Percentiles rank a stretch among this genome's conserved stretches.
Evolutionary conservation across 2,329 filamentous ascomycete species (phyloP).

Genomic region (Akanthomyces dipterigenus): DNA sequence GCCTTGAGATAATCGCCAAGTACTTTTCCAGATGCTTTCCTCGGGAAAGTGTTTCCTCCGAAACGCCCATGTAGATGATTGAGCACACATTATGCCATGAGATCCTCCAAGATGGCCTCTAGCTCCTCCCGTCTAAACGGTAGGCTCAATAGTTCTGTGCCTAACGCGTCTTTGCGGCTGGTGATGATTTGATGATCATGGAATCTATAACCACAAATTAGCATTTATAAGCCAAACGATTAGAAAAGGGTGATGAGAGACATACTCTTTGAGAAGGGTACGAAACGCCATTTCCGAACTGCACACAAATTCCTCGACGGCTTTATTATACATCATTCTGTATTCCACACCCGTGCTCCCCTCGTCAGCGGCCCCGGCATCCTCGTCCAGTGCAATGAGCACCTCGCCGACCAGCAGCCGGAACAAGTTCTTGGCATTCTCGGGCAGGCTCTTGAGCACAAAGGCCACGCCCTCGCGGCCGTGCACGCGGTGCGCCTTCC

Average conservation of each 20-base stretch:
- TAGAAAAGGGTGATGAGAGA: constrained; percentile 11
- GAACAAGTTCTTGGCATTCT: constrained; percentile 87
- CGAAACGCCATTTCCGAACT: constrained; percentile 94
- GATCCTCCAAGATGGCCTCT: constrained; percentile 79
- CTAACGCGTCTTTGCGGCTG: constrained; percentile 75
- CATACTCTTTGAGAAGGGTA: constrained; percentile 84
- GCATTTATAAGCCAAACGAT: neutral
- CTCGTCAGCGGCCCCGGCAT: constrained; percentile 41
- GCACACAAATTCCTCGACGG: constrained; percentile 93
- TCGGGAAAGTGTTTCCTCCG: neutral
- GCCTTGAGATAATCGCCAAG: neutral
- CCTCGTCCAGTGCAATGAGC: constrained; percentile 61
- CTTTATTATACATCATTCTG: constrained; percentile 85
- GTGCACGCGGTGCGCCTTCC: constrained; percentile 70
- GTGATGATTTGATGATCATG: constrained; percentile 98
- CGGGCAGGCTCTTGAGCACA: constrained; percentile 81
- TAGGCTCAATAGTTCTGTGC: constrained; percentile 77
- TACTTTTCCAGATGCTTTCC: neutral
- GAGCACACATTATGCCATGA: constrained; percentile 23
- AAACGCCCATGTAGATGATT: neutral
- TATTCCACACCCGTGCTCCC: constrained; percentile 73
- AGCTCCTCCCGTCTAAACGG: constrained; percentile 85
- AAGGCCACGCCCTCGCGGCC: constrained; percentile 89
- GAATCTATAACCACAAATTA: constrained; percentile 50
- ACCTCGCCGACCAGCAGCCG: constrained; percentile 79